Evolutionary conservation across 78 protist genomes (phyloP).

Genomic region (Protostelium mycophagum): DNA sequence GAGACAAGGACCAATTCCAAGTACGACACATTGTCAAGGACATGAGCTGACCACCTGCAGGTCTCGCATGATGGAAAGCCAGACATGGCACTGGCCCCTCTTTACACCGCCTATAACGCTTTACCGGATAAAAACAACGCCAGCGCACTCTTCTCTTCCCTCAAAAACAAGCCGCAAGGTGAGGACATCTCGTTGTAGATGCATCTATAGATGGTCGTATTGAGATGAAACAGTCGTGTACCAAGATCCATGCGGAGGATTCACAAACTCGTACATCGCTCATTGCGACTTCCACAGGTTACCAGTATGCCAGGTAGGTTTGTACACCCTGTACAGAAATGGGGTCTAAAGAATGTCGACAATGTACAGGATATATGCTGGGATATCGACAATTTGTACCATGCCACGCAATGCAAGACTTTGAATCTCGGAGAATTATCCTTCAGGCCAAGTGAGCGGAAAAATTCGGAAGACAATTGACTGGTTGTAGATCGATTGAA

Average conservation of each 20-base stretch:
- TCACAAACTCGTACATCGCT: background rate
- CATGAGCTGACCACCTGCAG: background rate
- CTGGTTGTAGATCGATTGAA: background rate
- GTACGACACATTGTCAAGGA: background rate
- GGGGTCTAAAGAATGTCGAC: too few species aligned
- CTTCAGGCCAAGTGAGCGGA: background rate
- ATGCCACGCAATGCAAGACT: background rate
- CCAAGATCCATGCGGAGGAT: background rate
- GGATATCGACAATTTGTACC: background rate
- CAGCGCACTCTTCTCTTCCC: background rate
- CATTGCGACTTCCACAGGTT: background rate
- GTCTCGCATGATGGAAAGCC: background rate
- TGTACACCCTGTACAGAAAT: too few species aligned
- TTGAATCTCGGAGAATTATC: background rate
- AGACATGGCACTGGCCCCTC: background rate
- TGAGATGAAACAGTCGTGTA: background rate
- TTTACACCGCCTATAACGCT: background rate
- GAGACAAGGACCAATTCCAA: background rate
- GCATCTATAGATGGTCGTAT: background rate
- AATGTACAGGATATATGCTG: background rate
- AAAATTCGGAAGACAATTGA: background rate
- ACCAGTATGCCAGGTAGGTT: background rate
- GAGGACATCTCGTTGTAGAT: background rate
- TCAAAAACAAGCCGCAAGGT: background rate
- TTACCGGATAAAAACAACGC: background rate